Evolutionary conservation across 1,139 yeast species (phyloP).

Genomic region (Candida frijolesensis): DNA sequence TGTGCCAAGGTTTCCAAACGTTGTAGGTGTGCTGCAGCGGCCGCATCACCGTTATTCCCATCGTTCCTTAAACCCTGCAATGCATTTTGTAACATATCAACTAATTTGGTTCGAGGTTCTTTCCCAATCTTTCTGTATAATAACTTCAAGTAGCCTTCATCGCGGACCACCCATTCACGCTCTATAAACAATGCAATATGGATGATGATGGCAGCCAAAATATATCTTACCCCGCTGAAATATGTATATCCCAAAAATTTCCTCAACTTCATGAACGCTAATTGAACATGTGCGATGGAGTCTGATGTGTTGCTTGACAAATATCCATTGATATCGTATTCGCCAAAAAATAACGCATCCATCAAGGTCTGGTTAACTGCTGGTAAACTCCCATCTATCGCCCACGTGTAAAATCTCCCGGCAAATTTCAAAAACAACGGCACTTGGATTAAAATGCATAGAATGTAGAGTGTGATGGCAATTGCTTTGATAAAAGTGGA

Average conservation of each 20-base stretch:
- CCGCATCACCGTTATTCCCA: conserved; percentile 21
- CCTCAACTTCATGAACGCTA: conserved; percentile 17
- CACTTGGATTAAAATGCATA: conserved; percentile 51
- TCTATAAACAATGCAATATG: conserved; percentile 55
- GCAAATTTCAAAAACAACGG: conserved; percentile 60
- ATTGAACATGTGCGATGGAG: conserved; percentile 10
- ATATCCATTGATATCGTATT: conserved; percentile 22
- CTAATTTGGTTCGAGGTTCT: conserved; percentile 48
- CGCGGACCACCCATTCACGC: conserved; percentile 74
- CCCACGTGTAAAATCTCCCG: conserved; percentile 56
- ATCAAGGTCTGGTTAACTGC: conserved; percentile 32
- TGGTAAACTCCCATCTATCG: conserved; percentile 55
- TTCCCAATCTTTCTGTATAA: conserved; percentile 59
- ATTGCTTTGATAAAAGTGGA: conserved; percentile 25
- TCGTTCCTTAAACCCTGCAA: conserved; percentile 31
- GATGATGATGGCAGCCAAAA: conserved; percentile 39
- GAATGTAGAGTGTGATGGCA: conserved; percentile 35
- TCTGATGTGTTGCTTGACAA: conserved; percentile 5
- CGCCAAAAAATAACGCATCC: conserved; percentile 54
- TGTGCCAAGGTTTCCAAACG: conserved; percentile 32
- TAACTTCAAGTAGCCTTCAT: conserved; percentile 63
- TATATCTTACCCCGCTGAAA: conserved; percentile 43
- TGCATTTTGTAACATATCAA: conserved; percentile 39
- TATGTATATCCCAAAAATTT: conserved; percentile 38
- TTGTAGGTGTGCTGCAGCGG: conserved; percentile 26